Percentiles rank a stretch among this genome's conserved stretches.
Conservation (phyloP, 139 green algal genomes). For the Chlorella vulgaris region DNA sequence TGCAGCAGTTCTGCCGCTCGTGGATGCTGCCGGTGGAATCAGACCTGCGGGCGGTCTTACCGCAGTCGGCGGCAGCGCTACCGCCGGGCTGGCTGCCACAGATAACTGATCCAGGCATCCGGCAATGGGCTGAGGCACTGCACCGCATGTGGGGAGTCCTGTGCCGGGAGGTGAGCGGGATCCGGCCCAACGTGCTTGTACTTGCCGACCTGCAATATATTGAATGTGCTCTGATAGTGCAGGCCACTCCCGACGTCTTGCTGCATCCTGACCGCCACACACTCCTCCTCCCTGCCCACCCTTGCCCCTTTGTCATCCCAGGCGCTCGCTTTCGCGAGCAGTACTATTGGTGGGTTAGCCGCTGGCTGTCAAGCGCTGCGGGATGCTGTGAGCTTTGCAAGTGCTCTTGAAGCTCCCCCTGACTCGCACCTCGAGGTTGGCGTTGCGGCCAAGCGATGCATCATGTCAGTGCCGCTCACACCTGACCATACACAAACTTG, state of each 20-base stretch:
- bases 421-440: no score
- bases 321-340: conserved; percentile 85
- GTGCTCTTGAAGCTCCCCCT: no score
- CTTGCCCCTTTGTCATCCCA: conserved; percentile 72
- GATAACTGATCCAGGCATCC: conserved; percentile 10
- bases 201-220: no score
- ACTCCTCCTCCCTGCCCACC: conserved; percentile 83
- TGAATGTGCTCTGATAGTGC: no score
- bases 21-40: conserved; percentile 14
- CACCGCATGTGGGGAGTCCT: conserved; percentile 54
- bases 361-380: no score
- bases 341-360: no score
- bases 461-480: no score
- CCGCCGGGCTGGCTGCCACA: conserved; percentile 41
- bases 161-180: conserved; percentile 30
- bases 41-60: not conserved
- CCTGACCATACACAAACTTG: no score
- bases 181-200: no score
- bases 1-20: not conserved
- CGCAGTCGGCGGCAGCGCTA: not conserved
- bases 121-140: conserved; percentile 43
- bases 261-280: conserved; percentile 49
- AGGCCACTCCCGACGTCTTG: conserved; percentile 1
- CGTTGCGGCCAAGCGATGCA: no score
- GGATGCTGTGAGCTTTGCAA: no score